Evolutionary conservation across 495 filamentous ascomycete species (phyloP).

Genomic region (Aspergillus biplanus): DNA sequence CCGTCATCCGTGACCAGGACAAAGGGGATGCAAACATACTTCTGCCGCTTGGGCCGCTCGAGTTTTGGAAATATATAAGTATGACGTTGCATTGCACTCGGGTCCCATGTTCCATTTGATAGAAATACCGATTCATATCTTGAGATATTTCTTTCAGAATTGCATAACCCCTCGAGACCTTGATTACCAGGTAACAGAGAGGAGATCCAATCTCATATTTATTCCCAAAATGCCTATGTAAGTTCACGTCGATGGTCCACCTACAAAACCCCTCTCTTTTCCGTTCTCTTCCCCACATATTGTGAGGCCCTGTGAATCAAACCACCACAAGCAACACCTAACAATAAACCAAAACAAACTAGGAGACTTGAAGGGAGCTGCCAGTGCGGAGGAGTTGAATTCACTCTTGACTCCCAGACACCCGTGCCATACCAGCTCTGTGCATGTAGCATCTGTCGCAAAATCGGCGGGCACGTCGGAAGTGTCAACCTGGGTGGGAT

Average conservation of each 20-base stretch:
- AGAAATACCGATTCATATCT: background rate
- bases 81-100: slow-evolving; percentile 21
- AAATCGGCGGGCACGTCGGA: slow-evolving; percentile 53
- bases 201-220: background rate
- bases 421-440: slow-evolving; percentile 61
- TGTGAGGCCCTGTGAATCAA: background rate
- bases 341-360: slow-evolving; percentile 3
- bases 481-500: slow-evolving; percentile 57
- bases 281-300: background rate
- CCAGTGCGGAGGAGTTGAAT: slow-evolving; percentile 57
- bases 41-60: background rate
- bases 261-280: background rate
- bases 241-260: background rate
- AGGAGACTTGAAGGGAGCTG: slow-evolving; percentile 58
- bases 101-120: background rate
- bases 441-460: slow-evolving; percentile 60
- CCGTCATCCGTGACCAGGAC: too few relatives aligned
- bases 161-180: background rate
- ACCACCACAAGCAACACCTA: too few relatives aligned
- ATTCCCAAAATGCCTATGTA: slow-evolving; percentile 19
- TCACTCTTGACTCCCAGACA: slow-evolving; percentile 53
- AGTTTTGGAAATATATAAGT: slow-evolving; percentile 1
- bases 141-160: background rate
- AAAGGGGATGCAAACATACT: background rate
- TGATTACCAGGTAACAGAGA: too few relatives aligned